Conservation (phyloP, 768 basidiomycete genomes). For the Mycena galopus region DNA sequence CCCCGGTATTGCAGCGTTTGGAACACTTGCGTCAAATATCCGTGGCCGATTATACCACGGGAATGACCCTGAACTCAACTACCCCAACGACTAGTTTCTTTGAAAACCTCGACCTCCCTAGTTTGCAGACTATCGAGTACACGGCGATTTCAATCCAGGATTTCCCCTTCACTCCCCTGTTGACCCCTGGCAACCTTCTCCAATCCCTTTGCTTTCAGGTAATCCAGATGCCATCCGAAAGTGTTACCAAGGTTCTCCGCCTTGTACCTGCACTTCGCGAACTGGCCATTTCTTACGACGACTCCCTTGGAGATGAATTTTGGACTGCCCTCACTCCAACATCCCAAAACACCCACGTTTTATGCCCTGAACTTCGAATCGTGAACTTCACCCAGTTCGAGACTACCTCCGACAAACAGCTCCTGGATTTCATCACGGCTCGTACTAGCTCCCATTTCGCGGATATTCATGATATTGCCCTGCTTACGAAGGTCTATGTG, state of each 20-base stretch:
- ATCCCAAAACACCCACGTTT: background rate
- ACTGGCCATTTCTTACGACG: background rate
- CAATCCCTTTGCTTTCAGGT: background rate
- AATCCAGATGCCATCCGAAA: background rate
- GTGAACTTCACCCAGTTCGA: background rate
- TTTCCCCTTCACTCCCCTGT: background rate
- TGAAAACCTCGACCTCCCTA: background rate
- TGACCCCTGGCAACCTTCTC: background rate
- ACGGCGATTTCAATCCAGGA: background rate
- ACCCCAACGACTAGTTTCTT: background rate
- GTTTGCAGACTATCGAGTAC: background rate
- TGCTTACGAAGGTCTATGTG: background rate
- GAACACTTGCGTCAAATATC: background rate
- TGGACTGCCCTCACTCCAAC: too few species aligned
- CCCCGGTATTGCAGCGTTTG: background rate
- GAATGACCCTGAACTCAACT: background rate
- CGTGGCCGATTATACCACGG: background rate
- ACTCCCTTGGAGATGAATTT: background rate
- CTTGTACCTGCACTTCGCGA: background rate
- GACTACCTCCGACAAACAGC: background rate
- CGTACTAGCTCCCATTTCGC: background rate
- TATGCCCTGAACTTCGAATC: background rate
- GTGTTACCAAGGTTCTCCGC: background rate
- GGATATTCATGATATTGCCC: background rate
- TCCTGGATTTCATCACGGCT: background rate